A percentile compares a stretch with the other conserved stretches of the same genome.
Evolutionary conservation across 495 filamentous ascomycete genomes (phyloP).

Genomic region (Penicillium desertorum): DNA sequence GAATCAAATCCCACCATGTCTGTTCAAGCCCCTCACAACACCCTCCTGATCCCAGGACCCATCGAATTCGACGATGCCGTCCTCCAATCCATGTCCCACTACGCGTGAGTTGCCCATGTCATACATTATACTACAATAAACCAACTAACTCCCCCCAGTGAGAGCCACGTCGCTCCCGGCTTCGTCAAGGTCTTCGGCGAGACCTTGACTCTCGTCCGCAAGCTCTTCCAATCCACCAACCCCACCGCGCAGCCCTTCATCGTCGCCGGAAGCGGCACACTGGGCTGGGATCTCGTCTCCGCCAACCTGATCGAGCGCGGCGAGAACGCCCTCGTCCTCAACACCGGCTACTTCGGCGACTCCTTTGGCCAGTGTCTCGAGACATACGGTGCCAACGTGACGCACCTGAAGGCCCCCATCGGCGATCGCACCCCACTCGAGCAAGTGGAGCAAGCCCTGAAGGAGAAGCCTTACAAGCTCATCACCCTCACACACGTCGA

Average conservation of each 20-base stretch:
- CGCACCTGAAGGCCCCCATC: slow-evolving; percentile 84
- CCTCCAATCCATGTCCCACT: slow-evolving; percentile 91
- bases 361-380: slow-evolving; percentile 89
- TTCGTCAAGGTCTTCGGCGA: slow-evolving; percentile 93
- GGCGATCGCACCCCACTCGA: slow-evolving; percentile 84
- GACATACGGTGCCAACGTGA: slow-evolving; percentile 85
- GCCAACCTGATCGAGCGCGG: slow-evolving; percentile 84
- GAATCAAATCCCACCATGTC: slow-evolving; percentile 57
- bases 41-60: slow-evolving; percentile 90
- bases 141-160: slow-evolving; percentile 53
- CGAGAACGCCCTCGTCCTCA: slow-evolving; percentile 88
- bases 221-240: slow-evolving; percentile 86
- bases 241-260: slow-evolving; percentile 86
- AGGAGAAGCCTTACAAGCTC: slow-evolving; percentile 85
- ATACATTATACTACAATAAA: background rate
- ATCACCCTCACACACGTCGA: slow-evolving; percentile 96
- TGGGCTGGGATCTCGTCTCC: slow-evolving; percentile 95
- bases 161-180: slow-evolving; percentile 84
- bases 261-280: slow-evolving; percentile 88
- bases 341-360: slow-evolving; percentile 96
- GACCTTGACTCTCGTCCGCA: slow-evolving; percentile 79
- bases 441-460: slow-evolving; percentile 82
- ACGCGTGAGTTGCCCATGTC: slow-evolving; percentile 62
- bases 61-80: slow-evolving; percentile 99
- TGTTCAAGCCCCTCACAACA: slow-evolving; percentile 72